Conservation (phyloP, 768 basidiomycete genomes). For the Peribolospora baueri region DNA sequence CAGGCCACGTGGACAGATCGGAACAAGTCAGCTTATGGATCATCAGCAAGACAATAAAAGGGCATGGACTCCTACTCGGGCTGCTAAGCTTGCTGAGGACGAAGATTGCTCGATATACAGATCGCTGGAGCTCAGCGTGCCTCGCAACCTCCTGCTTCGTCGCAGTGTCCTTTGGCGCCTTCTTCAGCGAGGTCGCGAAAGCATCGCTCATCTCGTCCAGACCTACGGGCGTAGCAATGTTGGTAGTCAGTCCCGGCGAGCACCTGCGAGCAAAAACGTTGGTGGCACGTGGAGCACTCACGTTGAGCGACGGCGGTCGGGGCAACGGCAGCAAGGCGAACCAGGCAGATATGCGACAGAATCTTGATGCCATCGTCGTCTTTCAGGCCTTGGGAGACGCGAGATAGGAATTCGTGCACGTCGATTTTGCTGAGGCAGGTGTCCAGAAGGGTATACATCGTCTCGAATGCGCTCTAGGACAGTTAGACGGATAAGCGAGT, state of each 20-base stretch:
- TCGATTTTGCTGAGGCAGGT: constrained; percentile 76
- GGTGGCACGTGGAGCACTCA: constrained; percentile 1
- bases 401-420: constrained; percentile 54
- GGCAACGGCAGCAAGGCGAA: constrained; percentile 65
- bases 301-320: constrained; percentile 59
- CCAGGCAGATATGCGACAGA: constrained; percentile 81
- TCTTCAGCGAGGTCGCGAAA: constrained; percentile 72
- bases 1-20: too few species aligned
- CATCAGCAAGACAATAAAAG: too few species aligned
- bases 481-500: not conserved
- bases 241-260: not conserved
- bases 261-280: too few species aligned
- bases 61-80: too few species aligned
- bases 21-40: too few species aligned
- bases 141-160: constrained; percentile 73
- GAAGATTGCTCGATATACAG: constrained; percentile 63
- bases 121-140: constrained; percentile 70
- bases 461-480: constrained; percentile 61
- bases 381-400: constrained; percentile 53
- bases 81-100: constrained; percentile 47
- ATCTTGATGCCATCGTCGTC: constrained; percentile 97
- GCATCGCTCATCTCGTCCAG: constrained; percentile 64
- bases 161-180: constrained; percentile 72
- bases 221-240: constrained; percentile 1
- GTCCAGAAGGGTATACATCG: constrained; percentile 81